Evolutionary conservation across 2,329 filamentous ascomycete genomes (phyloP).

Genomic region (Calonectria hongkongensis): DNA sequence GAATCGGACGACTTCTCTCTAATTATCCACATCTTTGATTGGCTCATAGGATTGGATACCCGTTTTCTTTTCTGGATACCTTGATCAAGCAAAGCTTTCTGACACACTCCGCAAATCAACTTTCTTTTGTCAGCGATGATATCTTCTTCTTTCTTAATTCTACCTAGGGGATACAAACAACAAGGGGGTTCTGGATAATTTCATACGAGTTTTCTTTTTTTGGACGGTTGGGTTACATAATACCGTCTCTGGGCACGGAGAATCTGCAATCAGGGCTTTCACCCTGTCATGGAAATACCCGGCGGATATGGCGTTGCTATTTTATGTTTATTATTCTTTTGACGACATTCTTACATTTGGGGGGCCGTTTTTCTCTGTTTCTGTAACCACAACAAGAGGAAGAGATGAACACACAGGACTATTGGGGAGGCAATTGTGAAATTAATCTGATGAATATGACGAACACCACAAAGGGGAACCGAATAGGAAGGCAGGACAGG

Average conservation of each 20-base stretch:
- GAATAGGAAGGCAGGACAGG: constrained; percentile 42
- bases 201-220: constrained; percentile 36
- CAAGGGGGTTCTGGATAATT: constrained; percentile 40
- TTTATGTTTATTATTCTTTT: constrained; percentile 20
- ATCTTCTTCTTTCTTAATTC: constrained; percentile 38
- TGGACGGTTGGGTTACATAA: constrained; percentile 22
- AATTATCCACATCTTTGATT: constrained; percentile 37
- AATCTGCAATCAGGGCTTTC: constrained; percentile 26
- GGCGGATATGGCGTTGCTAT: constrained; percentile 34
- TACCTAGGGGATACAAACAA: constrained; percentile 37
- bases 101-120: constrained; percentile 40
- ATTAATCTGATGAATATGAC: constrained; percentile 38
- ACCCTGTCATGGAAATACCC: constrained; percentile 37
- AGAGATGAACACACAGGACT: constrained; percentile 25
- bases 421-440: constrained; percentile 14
- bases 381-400: constrained; percentile 21
- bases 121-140: constrained; percentile 54
- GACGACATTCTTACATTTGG: constrained; percentile 21
- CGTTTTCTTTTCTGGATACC: constrained; percentile 46
- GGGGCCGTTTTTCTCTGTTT: background rate
- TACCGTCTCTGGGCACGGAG: constrained; percentile 20
- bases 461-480: constrained; percentile 34
- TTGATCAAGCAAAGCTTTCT: constrained; percentile 47
- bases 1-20: constrained; percentile 7
- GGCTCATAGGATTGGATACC: constrained; percentile 36